Base-by-base conservation (phyloP, 306 rosid species). In the Acacia crassicarpa region DNA sequence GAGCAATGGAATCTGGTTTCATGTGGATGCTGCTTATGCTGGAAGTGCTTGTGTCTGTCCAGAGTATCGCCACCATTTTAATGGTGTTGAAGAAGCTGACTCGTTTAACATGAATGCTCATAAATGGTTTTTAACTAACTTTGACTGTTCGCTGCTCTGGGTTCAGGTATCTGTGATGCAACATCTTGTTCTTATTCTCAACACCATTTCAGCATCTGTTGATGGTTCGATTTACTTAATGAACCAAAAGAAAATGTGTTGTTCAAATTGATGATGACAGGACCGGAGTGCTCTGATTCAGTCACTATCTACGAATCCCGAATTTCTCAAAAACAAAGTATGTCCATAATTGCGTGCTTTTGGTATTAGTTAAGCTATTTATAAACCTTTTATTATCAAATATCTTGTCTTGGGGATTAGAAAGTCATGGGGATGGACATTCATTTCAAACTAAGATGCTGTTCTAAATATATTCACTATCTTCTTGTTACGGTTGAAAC, bases 11-110 rank as follows among this genome's bases (percentile, higher is more conserved):
- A 85, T 95, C 83, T 95, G 99, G 99, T 87, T 95, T 83, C 99
- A 95, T 68, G 91, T 95, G 53, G 99, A 95, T 86, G 97, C 99
- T 85, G 99, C 99, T 67, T 95, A 93, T 76, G 98, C 98, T 79
- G 99, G 99, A 83, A 95, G 98, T 85, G 98, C 99, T 76, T 90
- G 97, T 83, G 80, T 95, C 85, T 95, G 99, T 89, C 98, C 97
- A 20, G 98, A 95, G 84, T 91, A 87, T 87, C 99, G 90, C 81
- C 92, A 86, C 75, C 77, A 86, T 85, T 88, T 95, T 78, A 87
- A 92, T 56, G 99, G 99, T 51, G 89, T 95, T 65, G 99, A 95
- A 88, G 93, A 90, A 87, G 95, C 92, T 0, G 94, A 95, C 83
- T 95, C 99, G 14, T 95, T 95, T 74, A 91, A 95, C 90, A 90